These are phyloP conservation scores for Tolypocladium paradoxum DNA, from an alignment of 2,329 filamentous ascomycete species.

Conservation along the genomic window DNA sequence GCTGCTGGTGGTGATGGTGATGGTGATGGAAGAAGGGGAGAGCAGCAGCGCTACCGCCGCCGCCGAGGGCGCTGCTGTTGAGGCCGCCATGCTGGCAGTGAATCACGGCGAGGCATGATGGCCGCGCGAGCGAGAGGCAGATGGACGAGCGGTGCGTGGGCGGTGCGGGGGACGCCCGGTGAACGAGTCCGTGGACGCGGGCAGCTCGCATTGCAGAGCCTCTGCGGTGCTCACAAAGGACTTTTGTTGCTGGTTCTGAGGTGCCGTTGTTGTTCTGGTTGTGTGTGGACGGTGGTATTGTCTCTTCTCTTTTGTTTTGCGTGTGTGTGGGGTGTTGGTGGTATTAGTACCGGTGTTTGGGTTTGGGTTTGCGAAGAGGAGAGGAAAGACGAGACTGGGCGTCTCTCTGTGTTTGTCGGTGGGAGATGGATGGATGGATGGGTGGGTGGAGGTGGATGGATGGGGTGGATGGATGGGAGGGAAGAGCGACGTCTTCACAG, in stretches of 20 bases:
- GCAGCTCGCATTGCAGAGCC: slow-evolving; percentile 12
- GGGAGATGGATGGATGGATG: neutral
- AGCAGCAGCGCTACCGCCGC: too few species aligned
- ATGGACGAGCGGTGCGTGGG: neutral
- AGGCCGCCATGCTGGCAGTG: slow-evolving; percentile 2
- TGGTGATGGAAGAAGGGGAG: neutral
- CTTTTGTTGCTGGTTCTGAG: slow-evolving; percentile 1
- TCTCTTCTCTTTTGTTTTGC: neutral
- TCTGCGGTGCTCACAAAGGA: slow-evolving; percentile 3
- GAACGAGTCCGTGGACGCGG: slow-evolving; percentile 11
- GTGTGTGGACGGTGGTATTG: neutral
- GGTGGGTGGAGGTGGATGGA: neutral
- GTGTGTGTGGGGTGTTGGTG: neutral
- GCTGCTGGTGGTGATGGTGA: slow-evolving; percentile 4
- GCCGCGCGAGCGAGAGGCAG: neutral
- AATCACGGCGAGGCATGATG: slow-evolving; percentile 7
- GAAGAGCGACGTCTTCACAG: neutral
- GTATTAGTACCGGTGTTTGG: neutral
- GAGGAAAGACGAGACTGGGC: neutral
- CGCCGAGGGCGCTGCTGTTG: neutral
- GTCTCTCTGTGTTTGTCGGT: neutral
- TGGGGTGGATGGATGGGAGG: neutral
- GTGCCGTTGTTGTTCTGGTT: neutral
- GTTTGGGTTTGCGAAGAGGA: neutral
- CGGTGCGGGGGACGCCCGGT: slow-evolving; percentile 5